Conservation (phyloP, 2,329 filamentous ascomycete genomes). For the Fusarium paranaense region DNA sequence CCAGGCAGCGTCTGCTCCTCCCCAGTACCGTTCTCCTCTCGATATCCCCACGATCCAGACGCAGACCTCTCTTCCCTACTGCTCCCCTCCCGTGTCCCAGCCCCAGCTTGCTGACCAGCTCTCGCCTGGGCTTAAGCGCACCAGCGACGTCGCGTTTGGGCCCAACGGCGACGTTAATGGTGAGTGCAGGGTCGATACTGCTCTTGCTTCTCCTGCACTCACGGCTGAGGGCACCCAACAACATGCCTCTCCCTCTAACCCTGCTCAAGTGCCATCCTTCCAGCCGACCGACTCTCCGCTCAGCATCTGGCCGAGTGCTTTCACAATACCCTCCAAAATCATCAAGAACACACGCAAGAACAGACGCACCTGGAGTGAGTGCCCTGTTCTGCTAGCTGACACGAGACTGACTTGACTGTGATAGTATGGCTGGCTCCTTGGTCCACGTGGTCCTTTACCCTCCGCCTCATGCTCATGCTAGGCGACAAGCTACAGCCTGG, state of each 20-base stretch:
- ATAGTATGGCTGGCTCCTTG: conserved; percentile 48
- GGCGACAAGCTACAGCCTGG: conserved; percentile 45
- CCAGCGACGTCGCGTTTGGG: conserved; percentile 28
- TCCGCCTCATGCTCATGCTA: conserved; percentile 47
- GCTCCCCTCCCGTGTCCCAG: conserved; percentile 17
- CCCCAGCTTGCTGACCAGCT: conserved; percentile 1
- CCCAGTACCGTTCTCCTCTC: conserved; percentile 29
- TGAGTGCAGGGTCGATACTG: conserved; percentile 22
- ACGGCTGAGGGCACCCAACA: conserved; percentile 20
- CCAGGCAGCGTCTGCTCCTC: conserved; percentile 16
- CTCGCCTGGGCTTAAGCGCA: conserved; percentile 18
- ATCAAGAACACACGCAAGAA: conserved; percentile 47
- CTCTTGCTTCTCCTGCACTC: conserved; percentile 33
- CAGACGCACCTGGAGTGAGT: conserved; percentile 52
- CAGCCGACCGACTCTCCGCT: conserved; percentile 19
- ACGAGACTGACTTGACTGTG: not conserved
- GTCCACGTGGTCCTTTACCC: conserved; percentile 51
- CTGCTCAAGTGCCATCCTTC: conserved; percentile 7
- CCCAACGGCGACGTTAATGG: conserved; percentile 13
- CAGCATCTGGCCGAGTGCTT: conserved; percentile 47
- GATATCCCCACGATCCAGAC: conserved; percentile 13
- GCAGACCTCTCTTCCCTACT: conserved; percentile 18
- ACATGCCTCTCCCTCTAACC: conserved; percentile 17
- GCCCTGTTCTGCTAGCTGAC: not conserved
- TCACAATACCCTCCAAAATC: conserved; percentile 44